Evolutionary conservation across 2,329 filamentous ascomycete species (phyloP).

Genomic region (Diaporthe longicolla): DNA sequence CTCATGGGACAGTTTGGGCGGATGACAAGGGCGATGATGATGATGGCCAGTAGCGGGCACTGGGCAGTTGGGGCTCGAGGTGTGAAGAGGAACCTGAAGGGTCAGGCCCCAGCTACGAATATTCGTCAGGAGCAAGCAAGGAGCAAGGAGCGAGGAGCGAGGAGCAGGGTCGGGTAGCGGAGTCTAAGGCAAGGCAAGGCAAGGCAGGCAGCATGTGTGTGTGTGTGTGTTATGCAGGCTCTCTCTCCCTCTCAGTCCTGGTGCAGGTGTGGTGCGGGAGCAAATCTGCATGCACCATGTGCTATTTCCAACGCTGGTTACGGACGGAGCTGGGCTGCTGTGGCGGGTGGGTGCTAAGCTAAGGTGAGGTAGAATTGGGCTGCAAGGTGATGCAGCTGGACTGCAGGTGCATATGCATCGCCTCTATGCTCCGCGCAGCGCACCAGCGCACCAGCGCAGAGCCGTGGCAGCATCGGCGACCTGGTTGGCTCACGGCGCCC

Average conservation of each 20-base stretch:
- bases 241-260: constrained; percentile 10
- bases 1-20: constrained; percentile 18
- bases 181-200: constrained; percentile 31
- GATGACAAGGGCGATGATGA: constrained; percentile 34
- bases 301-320: constrained; percentile 30
- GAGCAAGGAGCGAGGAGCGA: neutral
- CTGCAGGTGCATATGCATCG: constrained; percentile 40
- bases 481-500: constrained; percentile 42
- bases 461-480: constrained; percentile 35
- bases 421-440: constrained; percentile 30
- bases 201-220: constrained; percentile 40
- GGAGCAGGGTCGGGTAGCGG: constrained; percentile 37
- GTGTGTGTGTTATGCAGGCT: constrained; percentile 30
- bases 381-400: constrained; percentile 40
- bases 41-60: constrained; percentile 7
- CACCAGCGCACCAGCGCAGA: constrained; percentile 29
- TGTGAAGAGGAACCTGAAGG: constrained; percentile 22
- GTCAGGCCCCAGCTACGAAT: constrained; percentile 33
- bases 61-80: constrained; percentile 26
- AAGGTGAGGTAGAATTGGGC: constrained; percentile 40
- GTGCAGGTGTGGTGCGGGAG: constrained; percentile 26
- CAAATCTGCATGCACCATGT: constrained; percentile 33
- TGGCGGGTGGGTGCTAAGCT: constrained; percentile 34
- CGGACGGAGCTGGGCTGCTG: constrained; percentile 28
- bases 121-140: constrained; percentile 9